A percentile compares a stretch with the other conserved stretches of the same genome.
phyloP scores from a whole-genome alignment of 371 early-diverging fungal genomes.

The Apophysomyces ossiformis region DNA sequence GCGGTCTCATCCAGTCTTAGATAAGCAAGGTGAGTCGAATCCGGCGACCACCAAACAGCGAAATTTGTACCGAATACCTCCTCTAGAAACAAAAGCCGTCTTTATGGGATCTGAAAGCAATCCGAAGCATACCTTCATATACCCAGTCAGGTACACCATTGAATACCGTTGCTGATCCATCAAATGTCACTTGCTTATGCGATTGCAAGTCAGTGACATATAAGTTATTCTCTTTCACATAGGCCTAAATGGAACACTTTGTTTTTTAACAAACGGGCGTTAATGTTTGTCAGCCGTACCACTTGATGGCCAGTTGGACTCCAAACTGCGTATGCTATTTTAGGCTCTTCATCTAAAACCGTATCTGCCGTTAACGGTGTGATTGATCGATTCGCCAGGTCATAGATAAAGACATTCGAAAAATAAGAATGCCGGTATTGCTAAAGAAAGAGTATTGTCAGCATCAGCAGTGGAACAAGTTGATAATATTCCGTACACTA shows the following conservation, averaged over 20 bases:
- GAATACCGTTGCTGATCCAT: conserved; percentile 82
- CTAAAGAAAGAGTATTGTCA: conserved; percentile 22
- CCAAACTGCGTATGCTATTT: conserved; percentile 73
- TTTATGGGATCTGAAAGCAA: background rate
- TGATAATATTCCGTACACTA: conserved; percentile 44
- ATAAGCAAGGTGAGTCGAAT: conserved; percentile 80
- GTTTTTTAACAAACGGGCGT: background rate
- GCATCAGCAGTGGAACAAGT: background rate
- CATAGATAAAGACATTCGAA: conserved; percentile 79
- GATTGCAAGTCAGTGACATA: conserved; percentile 71
- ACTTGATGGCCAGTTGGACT: conserved; percentile 79
- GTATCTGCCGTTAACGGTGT: conserved; percentile 58
- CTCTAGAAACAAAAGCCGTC: conserved; percentile 47
- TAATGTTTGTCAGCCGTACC: conserved; percentile 22
- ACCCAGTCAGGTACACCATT: conserved; percentile 98
- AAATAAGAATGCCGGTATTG: conserved; percentile 86
- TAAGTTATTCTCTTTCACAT: conserved; percentile 87
- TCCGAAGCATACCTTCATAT: conserved; percentile 68
- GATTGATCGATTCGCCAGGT: conserved; percentile 57
- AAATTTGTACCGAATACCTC: conserved; percentile 75
- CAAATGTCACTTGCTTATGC: conserved; percentile 78
- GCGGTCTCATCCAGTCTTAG: conserved; percentile 82
- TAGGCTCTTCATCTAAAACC: conserved; percentile 29
- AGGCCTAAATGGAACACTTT: conserved; percentile 50
- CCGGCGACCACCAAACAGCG: conserved; percentile 91